Conservation (phyloP, 257 asterid species). For the Solanum pinnatisectum region DNA sequence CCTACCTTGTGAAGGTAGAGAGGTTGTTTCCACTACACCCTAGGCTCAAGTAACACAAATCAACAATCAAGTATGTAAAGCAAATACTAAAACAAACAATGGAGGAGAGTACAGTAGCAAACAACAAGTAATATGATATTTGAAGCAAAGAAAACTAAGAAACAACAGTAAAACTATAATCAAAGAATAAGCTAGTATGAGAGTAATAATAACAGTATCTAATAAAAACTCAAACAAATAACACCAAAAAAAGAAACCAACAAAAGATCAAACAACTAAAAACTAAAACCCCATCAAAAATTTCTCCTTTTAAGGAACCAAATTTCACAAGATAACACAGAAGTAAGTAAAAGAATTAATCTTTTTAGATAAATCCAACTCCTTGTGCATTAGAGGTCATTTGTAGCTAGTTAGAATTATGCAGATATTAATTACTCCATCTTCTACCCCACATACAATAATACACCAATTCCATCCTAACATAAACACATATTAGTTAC, state of each 20-base stretch:
- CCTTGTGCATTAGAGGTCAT: not conserved
- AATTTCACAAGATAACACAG: not conserved
- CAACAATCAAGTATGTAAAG: not conserved
- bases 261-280: not conserved
- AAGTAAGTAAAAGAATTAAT: not conserved
- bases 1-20: not conserved
- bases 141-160: not conserved
- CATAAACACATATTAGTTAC: not conserved
- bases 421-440: not conserved
- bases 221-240: not conserved
- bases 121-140: not conserved
- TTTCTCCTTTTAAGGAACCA: not conserved
- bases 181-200: not conserved
- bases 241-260: not conserved
- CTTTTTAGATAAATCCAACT: not conserved
- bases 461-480: not conserved
- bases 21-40: not conserved
- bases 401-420: not conserved
- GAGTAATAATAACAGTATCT: not conserved
- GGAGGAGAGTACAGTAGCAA: not conserved
- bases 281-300: not conserved
- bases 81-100: not conserved
- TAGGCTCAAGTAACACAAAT: not conserved
- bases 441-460: not conserved
- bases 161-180: not conserved